These are phyloP conservation scores for Panaeolus cyanescens DNA, from an alignment of 768 basidiomycete genomes.

Conservation along the genomic window DNA sequence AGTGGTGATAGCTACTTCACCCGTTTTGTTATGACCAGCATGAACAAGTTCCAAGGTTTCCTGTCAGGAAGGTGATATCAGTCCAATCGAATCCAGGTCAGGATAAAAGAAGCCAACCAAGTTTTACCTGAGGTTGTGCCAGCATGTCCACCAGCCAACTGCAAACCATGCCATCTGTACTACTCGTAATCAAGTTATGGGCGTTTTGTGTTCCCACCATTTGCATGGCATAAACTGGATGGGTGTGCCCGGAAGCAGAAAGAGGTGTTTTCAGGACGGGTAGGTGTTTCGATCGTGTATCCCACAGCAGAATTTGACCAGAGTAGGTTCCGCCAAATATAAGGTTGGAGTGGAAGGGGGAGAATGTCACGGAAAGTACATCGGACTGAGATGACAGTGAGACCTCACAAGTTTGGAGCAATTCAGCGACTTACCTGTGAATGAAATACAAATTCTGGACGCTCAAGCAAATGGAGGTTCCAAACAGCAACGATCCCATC, in stretches of 20 bases:
- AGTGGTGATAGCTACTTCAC: constrained; percentile 92
- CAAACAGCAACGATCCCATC: constrained; percentile 97
- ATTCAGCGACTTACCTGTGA: constrained; percentile 73
- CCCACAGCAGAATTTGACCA: constrained; percentile 97
- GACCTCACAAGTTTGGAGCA: not conserved
- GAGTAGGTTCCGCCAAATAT: constrained; percentile 99
- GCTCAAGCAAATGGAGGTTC: constrained; percentile 93
- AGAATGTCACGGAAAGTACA: constrained; percentile 94
- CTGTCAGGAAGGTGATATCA: constrained; percentile 38
- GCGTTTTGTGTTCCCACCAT: constrained; percentile 99
- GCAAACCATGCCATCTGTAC: constrained; percentile 96
- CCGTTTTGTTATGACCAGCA: constrained; percentile 93
- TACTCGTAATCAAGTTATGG: constrained; percentile 94
- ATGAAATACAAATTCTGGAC: constrained; percentile 98
- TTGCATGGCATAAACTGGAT: constrained; percentile 97
- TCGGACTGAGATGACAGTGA: constrained; percentile 68
- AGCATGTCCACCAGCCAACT: constrained; percentile 99
- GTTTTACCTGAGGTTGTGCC: constrained; percentile 86
- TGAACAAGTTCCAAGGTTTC: constrained; percentile 93
- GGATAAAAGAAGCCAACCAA: not conserved
- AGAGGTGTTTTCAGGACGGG: constrained; percentile 96
- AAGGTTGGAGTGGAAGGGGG: constrained; percentile 96
- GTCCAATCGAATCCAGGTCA: too few species aligned
- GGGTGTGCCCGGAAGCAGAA: constrained; percentile 95
- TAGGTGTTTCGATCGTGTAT: constrained; percentile 94